These are phyloP conservation scores for Bipolaris gigantea DNA, from an alignment of 2,329 filamentous ascomycete species.

Conservation along the genomic window DNA sequence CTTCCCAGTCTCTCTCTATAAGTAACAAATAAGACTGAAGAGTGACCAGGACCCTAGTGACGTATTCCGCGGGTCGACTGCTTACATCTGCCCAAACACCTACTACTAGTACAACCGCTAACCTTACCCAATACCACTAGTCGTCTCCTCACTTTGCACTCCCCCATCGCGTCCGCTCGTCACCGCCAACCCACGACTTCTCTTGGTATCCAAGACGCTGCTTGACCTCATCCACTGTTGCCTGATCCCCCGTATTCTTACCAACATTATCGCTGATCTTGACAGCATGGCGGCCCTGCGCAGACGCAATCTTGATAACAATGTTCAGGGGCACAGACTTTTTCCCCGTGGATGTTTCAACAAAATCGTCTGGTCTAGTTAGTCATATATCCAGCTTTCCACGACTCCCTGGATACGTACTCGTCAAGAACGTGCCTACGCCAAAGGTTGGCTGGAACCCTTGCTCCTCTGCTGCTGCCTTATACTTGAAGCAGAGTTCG, in stretches of 20 bases:
- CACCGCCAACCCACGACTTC: constrained; percentile 77
- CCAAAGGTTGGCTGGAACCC: constrained; percentile 89
- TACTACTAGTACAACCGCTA: too few relatives aligned
- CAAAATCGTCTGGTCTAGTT: constrained; percentile 70
- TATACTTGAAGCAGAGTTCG: constrained; percentile 88
- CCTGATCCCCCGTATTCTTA: constrained; percentile 90
- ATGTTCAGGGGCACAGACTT: constrained; percentile 95
- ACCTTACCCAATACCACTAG: constrained; percentile 1
- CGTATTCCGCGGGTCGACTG: too few relatives aligned
- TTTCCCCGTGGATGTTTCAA: constrained; percentile 67
- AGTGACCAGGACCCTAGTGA: too few relatives aligned
- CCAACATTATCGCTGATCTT: constrained; percentile 88
- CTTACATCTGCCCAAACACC: too few relatives aligned
- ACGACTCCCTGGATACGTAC: constrained; percentile 42
- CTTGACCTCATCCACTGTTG: constrained; percentile 81
- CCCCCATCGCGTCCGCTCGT: constrained; percentile 84
- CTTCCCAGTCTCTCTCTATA: too few relatives aligned
- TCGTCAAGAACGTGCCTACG: constrained; percentile 93
- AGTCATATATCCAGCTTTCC: constrained; percentile 3
- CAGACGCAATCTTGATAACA: constrained; percentile 93
- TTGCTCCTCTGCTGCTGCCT: constrained; percentile 74
- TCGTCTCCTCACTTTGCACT: constrained; percentile 37
- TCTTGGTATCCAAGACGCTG: constrained; percentile 82
- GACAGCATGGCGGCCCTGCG: constrained; percentile 76
- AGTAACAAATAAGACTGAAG: too few relatives aligned